Base-by-base conservation (phyloP, 306 rosid species). In the Dalbergia cultrata region DNA sequence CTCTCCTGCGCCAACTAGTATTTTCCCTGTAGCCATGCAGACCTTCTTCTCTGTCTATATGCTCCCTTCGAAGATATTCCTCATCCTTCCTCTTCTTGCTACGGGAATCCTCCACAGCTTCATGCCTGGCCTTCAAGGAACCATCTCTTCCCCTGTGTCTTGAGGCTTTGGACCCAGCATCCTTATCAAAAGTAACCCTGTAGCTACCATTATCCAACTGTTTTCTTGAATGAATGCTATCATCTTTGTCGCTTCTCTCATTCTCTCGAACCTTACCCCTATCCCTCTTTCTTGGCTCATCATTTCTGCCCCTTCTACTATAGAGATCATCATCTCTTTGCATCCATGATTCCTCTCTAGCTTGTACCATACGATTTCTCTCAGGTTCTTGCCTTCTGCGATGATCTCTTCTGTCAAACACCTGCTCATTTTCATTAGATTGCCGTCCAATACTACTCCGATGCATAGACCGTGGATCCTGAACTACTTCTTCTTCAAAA, bases 81-180 rank as follows among this genome's bases (percentile, higher is more conserved):
- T 93, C 98, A 33, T 86, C 98, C 88, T 92, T 93, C 84, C 97
- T 93, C 87, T 92, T 92, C 90, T 96, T 96, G 84, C 83, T 85
- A 81, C 88, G 94, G 84, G 85, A 88, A 90, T 92, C 97, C 76
- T 93, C 99, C 47, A 82, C 72, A 69, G 80, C 74, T 75, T 93
- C 99, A 41, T 90, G 89, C 87, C 96, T 90, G 80, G 84, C 84
- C 87, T 88, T 93, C 88, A 90, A 69, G 87, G 88, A 81, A 57
- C 90, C 93, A 63, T 92, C 97, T 81, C 94, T 90, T 85, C 89
- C 99, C 92, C 97, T 90, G 47, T 89, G 92, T 73, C 93, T 89
- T 62, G 94, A 84, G 77, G 89, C 89, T 64, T 96, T 89, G 70
- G 90, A 80, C 76, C 85, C 93, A 79, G 81, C 86, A 81, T 92